Conservation (phyloP, 768 basidiomycete genomes). For the Tremella mesenterica region DNA sequence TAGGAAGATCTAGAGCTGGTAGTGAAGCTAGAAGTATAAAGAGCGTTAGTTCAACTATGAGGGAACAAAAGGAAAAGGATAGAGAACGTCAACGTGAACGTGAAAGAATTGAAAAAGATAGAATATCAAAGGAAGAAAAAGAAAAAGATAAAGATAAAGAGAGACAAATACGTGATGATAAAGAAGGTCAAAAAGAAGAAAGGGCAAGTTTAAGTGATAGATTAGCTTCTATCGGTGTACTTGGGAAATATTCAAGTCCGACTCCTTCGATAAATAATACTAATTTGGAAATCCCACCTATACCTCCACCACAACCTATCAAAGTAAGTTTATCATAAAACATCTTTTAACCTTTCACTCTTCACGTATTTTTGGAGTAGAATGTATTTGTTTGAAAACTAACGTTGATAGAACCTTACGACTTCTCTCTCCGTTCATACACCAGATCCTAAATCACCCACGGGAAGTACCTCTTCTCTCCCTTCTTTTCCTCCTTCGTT, state of each 20-base stretch:
- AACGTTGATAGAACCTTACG: no score
- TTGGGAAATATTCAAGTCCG: conserved; percentile 10
- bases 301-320: no score
- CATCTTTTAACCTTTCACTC: no score
- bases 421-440: no score
- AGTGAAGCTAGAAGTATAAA: conserved; percentile 64
- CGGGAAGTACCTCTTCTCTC: background rate
- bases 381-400: no score
- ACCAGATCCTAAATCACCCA: no score
- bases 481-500: background rate
- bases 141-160: conserved; percentile 18
- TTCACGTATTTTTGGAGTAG: no score
- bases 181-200: conserved; percentile 34
- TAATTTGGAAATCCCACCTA: no score
- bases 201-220: conserved; percentile 74
- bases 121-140: conserved; percentile 4
- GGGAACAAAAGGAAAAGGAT: conserved; percentile 11
- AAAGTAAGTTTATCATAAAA: no score
- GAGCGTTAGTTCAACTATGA: conserved; percentile 54
- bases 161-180: conserved; percentile 16
- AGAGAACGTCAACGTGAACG: conserved; percentile 22
- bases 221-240: conserved; percentile 61
- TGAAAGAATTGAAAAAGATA: conserved; percentile 12
- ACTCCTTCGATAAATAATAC: conserved; percentile 46
- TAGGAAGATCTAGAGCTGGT: background rate